Conservation (phyloP, 805 yeast genomes). For the Zygoascus biomembranicola region DNA sequence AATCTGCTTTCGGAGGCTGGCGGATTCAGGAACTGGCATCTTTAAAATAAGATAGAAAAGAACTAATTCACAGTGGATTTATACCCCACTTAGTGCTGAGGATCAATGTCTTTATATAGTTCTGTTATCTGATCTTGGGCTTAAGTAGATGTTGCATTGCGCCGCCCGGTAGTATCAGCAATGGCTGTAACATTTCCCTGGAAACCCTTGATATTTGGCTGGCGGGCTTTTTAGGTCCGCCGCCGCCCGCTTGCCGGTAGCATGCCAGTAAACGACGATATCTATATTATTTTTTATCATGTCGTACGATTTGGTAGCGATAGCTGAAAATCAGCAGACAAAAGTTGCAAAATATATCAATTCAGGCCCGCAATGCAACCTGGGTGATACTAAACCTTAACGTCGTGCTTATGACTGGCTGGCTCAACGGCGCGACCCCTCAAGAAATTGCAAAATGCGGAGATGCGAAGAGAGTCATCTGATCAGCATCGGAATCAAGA, state of each 20-base stretch:
- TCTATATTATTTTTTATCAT: too few relatives aligned
- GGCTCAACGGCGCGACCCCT: neutral
- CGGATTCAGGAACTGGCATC: neutral
- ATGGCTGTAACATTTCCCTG: neutral
- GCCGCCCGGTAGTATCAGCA: neutral
- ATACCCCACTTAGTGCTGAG: neutral
- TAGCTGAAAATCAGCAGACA: too few relatives aligned
- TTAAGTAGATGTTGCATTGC: neutral
- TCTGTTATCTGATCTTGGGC: neutral
- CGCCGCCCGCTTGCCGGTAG: too few relatives aligned
- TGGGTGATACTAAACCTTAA: neutral
- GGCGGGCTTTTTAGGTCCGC: too few relatives aligned
- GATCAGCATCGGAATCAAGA: too few relatives aligned
- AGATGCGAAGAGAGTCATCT: too few relatives aligned
- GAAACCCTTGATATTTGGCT: neutral
- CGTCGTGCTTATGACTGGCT: too few relatives aligned
- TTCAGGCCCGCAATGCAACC: neutral
- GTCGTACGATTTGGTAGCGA: too few relatives aligned
- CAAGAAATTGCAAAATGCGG: too few relatives aligned
- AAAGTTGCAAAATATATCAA: too few relatives aligned
- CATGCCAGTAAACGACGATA: too few relatives aligned
- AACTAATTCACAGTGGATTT: neutral
- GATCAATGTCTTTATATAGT: neutral
- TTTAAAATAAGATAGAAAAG: neutral
- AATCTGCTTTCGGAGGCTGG: constrained; percentile 5